Evolutionary conservation across 345 rosid genomes (phyloP).

Genomic region (Salix koriyanagi): DNA sequence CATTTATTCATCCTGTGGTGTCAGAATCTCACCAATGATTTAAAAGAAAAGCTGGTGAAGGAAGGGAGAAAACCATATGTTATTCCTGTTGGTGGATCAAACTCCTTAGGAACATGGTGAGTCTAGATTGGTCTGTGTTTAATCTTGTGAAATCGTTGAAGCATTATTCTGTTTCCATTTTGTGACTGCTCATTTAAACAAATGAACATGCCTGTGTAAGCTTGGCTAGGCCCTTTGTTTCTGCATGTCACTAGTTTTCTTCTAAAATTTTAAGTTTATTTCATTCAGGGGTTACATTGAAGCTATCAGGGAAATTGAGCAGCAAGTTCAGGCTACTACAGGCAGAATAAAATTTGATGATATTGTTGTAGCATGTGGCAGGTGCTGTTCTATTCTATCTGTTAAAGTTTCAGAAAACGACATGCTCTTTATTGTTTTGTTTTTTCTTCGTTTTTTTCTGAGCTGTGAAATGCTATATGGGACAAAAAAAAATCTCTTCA

Average conservation of each 20-base stretch:
- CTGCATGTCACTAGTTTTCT: not conserved
- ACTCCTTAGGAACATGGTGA: constrained; percentile 93
- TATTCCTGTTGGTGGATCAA: constrained; percentile 94
- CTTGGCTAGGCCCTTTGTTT: not conserved
- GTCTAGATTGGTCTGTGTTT: constrained; percentile 14
- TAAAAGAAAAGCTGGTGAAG: constrained; percentile 70
- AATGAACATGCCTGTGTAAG: not conserved
- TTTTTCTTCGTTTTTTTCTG: not conserved
- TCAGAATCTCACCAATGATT: constrained; percentile 62
- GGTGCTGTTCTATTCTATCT: constrained; percentile 44
- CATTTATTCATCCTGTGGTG: constrained; percentile 18
- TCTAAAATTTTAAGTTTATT: not conserved
- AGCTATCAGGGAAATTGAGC: constrained; percentile 83
- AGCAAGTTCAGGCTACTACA: constrained; percentile 49
- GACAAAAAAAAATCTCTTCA: too few relatives aligned
- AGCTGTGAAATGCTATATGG: not conserved
- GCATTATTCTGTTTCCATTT: not conserved
- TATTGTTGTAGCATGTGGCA: constrained; percentile 93
- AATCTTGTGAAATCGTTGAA: not conserved
- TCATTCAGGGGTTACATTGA: constrained; percentile 80
- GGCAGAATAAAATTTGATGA: constrained; percentile 62
- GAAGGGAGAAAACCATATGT: constrained; percentile 89
- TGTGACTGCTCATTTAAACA: not conserved
- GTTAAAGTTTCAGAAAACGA: not conserved
- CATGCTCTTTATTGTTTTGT: not conserved